phyloP scores from a whole-genome alignment of 2,329 filamentous ascomycete species.

The Neobulgaria alba region DNA sequence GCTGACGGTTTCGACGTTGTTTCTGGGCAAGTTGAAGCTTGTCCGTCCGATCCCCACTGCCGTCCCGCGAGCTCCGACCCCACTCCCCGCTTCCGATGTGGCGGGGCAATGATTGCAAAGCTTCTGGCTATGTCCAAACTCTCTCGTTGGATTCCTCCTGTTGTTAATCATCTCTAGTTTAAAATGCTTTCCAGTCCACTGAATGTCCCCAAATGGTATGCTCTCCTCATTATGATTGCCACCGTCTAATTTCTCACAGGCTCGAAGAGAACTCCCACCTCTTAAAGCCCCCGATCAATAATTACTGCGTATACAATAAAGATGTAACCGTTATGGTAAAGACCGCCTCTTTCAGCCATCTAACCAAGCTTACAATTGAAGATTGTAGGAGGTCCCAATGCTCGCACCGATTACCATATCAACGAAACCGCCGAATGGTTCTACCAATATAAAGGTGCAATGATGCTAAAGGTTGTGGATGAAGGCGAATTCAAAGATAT shows the following conservation, averaged over 20 bases:
- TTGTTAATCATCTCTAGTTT: neutral
- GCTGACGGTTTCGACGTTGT: too few relatives aligned
- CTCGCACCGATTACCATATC: constrained; percentile 96
- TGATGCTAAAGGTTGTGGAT: constrained; percentile 90
- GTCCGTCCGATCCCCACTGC: too few relatives aligned
- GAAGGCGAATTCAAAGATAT: constrained; percentile 67
- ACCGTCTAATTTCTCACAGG: constrained; percentile 41
- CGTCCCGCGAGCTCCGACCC: too few relatives aligned
- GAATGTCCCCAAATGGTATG: constrained; percentile 4
- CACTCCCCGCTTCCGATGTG: too few relatives aligned
- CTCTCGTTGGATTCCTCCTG: too few relatives aligned
- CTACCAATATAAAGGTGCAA: constrained; percentile 89
- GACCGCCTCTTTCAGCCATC: neutral
- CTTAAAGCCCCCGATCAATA: constrained; percentile 79
- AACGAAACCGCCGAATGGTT: constrained; percentile 96
- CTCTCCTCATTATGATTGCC: neutral
- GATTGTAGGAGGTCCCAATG: constrained; percentile 94
- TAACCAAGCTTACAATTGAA: constrained; percentile 23
- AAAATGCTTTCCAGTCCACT: constrained; percentile 3
- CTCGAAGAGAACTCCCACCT: constrained; percentile 86
- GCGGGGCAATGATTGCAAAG: too few relatives aligned
- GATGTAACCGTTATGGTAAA: constrained; percentile 72
- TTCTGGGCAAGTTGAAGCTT: too few relatives aligned
- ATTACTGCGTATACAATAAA: constrained; percentile 91
- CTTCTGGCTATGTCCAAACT: too few relatives aligned